Percentiles rank a stretch among this genome's conserved stretches.
Evolutionary conservation across 805 yeast species (phyloP).

Genomic region (Metschnikowia corniflorae): DNA sequence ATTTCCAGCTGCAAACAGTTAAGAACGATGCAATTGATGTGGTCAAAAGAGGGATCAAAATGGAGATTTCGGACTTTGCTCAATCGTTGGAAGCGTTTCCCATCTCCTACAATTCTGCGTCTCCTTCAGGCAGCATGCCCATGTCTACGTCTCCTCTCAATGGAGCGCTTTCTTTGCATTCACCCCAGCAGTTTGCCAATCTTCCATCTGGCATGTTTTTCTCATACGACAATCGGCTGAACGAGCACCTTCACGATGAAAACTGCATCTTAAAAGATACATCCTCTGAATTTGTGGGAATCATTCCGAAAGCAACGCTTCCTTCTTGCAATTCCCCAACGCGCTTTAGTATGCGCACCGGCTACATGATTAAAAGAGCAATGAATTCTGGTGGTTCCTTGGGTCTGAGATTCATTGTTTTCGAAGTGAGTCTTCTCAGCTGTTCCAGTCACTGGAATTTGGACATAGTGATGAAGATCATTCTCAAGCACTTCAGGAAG

Average conservation of each 20-base stretch:
- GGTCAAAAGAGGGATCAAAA: neutral
- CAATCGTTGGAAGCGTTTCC: slow-evolving; percentile 14
- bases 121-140: slow-evolving; percentile 15
- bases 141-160: slow-evolving; percentile 29
- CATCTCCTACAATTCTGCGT: slow-evolving; percentile 16
- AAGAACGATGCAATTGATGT: neutral
- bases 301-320: slow-evolving; percentile 56
- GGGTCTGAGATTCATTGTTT: slow-evolving; percentile 27
- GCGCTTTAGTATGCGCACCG: slow-evolving; percentile 66
- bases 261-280: slow-evolving; percentile 44
- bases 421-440: slow-evolving; percentile 67
- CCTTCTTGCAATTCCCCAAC: slow-evolving; percentile 71
- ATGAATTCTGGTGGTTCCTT: slow-evolving; percentile 4
- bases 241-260: slow-evolving; percentile 11
- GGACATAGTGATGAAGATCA: slow-evolving; percentile 48
- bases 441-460: slow-evolving; percentile 67
- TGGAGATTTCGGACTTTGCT: slow-evolving; percentile 16
- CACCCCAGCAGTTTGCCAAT: slow-evolving; percentile 37
- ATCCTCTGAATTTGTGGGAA: slow-evolving; percentile 50
- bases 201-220: slow-evolving; percentile 32
- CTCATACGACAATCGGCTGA: slow-evolving; percentile 23
- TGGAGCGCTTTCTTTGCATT: slow-evolving; percentile 29
- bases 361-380: slow-evolving; percentile 53
- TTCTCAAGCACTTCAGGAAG: slow-evolving; percentile 60
- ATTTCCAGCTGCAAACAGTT: neutral